phyloP scores from a whole-genome alignment of 2,329 filamentous ascomycete genomes.

The Alternaria sp. region DNA sequence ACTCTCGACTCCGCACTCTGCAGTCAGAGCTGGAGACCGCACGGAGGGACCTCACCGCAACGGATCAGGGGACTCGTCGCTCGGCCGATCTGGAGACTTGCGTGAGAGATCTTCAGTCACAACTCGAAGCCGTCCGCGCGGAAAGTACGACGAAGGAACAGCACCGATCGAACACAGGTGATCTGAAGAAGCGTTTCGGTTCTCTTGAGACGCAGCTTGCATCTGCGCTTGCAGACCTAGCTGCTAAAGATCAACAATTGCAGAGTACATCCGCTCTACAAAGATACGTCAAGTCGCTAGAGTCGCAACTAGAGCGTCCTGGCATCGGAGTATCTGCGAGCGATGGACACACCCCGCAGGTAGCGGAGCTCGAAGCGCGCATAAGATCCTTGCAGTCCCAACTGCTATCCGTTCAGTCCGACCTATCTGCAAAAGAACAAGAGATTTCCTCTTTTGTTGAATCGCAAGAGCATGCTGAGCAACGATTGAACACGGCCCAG shows the following conservation, averaged over 20 bases:
- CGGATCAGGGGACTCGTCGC: background rate
- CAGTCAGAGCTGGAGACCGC: constrained; percentile 30
- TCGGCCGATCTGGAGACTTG: constrained; percentile 7
- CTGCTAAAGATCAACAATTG: constrained; percentile 6
- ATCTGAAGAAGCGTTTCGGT: constrained; percentile 21
- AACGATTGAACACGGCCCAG: constrained; percentile 36
- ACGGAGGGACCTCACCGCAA: background rate
- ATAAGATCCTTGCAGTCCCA: constrained; percentile 26
- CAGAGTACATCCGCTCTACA: background rate
- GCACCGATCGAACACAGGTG: constrained; percentile 7
- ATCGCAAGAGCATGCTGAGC: constrained; percentile 38
- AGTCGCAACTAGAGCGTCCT: background rate
- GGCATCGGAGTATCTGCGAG: background rate
- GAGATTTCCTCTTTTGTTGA: constrained; percentile 34
- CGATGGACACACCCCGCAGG: constrained; percentile 6
- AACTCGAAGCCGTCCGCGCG: background rate
- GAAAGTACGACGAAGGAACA: constrained; percentile 27
- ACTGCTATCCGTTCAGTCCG: constrained; percentile 29
- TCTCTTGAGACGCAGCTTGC: constrained; percentile 3
- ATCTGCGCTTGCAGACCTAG: constrained; percentile 1
- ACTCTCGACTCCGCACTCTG: constrained; percentile 30
- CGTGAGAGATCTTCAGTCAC: background rate
- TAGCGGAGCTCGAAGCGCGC: constrained; percentile 10
- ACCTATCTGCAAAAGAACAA: constrained; percentile 36
- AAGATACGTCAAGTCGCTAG: background rate